A percentile compares a stretch with the other conserved stretches of the same genome.
Evolutionary conservation across 805 yeast species (phyloP).

Genomic region (Candida piceae): DNA sequence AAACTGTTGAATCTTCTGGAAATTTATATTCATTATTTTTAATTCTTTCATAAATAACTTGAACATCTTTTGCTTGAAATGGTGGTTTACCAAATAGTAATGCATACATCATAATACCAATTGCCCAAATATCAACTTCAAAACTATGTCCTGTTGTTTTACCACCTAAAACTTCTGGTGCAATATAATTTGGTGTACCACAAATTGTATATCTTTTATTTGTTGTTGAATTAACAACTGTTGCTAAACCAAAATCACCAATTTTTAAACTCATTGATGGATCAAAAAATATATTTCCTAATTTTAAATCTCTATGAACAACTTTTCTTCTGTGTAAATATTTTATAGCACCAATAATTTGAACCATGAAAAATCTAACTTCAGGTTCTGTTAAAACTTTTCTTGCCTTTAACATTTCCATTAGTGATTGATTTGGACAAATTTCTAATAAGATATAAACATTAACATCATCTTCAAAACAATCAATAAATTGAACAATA

Average conservation of each 20-base stretch:
- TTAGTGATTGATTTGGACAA: constrained; percentile 89
- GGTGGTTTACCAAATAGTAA: constrained; percentile 94
- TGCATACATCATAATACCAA: constrained; percentile 95
- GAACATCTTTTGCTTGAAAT: constrained; percentile 92
- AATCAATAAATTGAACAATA: constrained; percentile 88
- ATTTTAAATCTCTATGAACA: constrained; percentile 91
- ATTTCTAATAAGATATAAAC: constrained; percentile 92
- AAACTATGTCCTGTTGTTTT: constrained; percentile 84
- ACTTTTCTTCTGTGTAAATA: constrained; percentile 90
- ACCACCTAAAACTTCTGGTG: constrained; percentile 94
- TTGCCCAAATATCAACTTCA: constrained; percentile 97
- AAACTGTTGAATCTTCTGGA: constrained; percentile 56
- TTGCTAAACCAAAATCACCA: constrained; percentile 98
- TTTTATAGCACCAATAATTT: constrained; percentile 88
- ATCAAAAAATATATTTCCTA: constrained; percentile 94
- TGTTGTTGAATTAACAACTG: constrained; percentile 62
- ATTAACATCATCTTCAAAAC: constrained; percentile 94
- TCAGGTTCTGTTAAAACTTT: constrained; percentile 87
- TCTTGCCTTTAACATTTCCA: constrained; percentile 86
- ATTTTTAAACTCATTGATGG: constrained; percentile 90
- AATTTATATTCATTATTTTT: constrained; percentile 74
- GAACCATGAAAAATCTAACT: constrained; percentile 83
- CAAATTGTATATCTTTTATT: constrained; percentile 90
- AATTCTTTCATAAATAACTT: constrained; percentile 87
- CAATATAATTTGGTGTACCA: constrained; percentile 98